Evolutionary conservation across 2,329 filamentous ascomycete species (phyloP), one percentile per base, ranked within the genome.

Genomic region (Anthostomella pinea): DNA sequence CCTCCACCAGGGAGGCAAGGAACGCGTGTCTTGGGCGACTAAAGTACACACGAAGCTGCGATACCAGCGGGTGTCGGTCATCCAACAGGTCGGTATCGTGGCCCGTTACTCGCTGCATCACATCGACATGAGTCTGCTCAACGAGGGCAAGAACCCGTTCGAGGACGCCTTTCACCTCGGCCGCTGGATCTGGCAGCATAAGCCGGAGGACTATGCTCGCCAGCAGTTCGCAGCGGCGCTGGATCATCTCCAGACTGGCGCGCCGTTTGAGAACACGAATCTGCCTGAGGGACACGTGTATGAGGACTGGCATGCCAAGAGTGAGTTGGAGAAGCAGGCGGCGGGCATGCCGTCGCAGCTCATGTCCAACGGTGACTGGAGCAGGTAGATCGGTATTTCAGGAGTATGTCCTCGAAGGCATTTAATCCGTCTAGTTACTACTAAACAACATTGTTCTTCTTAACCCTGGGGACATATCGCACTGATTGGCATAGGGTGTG

Each of bases 221-320:
- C 54, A 57, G 7, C 56, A 54, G 17, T 63, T 56, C 27, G 19
- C 35, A 2, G 35, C 52, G 15, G 54, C 47, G 6, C 34, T 49
- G 3, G 36, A 33, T 4, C 49, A 58, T 32, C 20, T 62, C 6
- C 35, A 46, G 10, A 34, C 33, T 8, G 56, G 48, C 1, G 29
- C 21, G 6, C 28, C 48, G 1, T 63, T 63, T 19, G 40, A 54
- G 14, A 60, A 58, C 22, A 59, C 53, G 2, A 63, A 63, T 33
- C 39, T 53, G 6, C 53, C 54, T 1, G 38, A 32, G 2, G 58
- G 54, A 3, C 43, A 60, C 32, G 41, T 46, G 2, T 57, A 44
- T 37, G 30, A 56, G 21, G 45, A 49, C 9, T 62, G 59, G 58
- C 56, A 51, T n/a, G 39, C 53, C 11, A 39, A 49, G 22, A 43